Evolutionary conservation across 2,329 filamentous ascomycete species (phyloP).

Genomic region (Penicillium carneum): DNA sequence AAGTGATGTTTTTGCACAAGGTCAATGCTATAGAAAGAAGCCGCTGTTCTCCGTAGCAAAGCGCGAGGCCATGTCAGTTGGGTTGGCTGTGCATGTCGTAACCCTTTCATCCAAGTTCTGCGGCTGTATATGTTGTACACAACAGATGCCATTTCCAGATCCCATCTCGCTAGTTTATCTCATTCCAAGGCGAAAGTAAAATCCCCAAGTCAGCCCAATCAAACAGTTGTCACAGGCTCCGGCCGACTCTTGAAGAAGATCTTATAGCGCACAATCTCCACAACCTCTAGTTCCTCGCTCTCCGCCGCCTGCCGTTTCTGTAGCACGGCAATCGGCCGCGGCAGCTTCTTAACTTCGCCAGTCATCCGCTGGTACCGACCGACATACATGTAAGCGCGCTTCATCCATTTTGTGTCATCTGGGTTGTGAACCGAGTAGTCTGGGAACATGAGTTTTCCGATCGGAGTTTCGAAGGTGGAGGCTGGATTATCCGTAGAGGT

Average conservation of each 20-base stretch:
- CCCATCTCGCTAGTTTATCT: not conserved
- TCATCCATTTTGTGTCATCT: constrained; percentile 80
- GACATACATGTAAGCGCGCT: constrained; percentile 84
- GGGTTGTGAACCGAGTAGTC: constrained; percentile 67
- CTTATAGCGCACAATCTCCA: constrained; percentile 87
- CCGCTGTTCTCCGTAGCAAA: constrained; percentile 4
- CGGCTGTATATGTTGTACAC: not conserved
- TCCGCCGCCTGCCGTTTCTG: constrained; percentile 59
- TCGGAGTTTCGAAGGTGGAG: constrained; percentile 55
- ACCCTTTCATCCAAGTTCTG: not conserved
- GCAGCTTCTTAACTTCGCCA: constrained; percentile 87
- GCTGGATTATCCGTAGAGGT: constrained; percentile 18
- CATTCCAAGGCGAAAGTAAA: not conserved
- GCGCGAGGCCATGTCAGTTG: not conserved
- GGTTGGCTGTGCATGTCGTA: not conserved
- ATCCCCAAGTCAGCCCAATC: constrained; percentile 17
- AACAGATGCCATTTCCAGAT: not conserved
- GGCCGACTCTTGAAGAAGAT: constrained; percentile 83
- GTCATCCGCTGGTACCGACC: constrained; percentile 87
- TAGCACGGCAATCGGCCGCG: constrained; percentile 79
- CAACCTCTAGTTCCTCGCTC: constrained; percentile 70
- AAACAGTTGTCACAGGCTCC: constrained; percentile 73
- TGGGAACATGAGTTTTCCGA: constrained; percentile 81
- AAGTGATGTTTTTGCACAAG: not conserved
- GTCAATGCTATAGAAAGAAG: not conserved